phyloP scores from a whole-genome alignment of 1,139 yeast species.

The Saccharomyces hybrid region DNA sequence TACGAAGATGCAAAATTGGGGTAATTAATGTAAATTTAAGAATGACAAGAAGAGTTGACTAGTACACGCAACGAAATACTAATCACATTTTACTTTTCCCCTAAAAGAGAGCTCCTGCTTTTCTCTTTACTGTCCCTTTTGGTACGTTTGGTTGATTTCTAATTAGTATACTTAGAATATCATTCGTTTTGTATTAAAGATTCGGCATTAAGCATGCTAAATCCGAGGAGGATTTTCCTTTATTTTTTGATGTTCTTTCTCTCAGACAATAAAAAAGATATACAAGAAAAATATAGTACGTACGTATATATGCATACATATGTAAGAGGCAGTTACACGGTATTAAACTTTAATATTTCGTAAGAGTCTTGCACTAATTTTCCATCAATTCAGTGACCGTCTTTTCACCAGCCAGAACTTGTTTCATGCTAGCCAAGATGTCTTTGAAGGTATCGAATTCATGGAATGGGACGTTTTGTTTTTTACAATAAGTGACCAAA shows the following conservation, averaged over 20 bases:
- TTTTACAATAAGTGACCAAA: slow-evolving; percentile 71
- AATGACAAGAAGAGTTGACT: background rate
- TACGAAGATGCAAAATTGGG: background rate
- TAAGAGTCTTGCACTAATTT: slow-evolving; percentile 18
- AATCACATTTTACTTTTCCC: background rate
- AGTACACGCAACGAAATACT: background rate
- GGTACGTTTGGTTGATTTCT: background rate
- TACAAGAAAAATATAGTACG: background rate
- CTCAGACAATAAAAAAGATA: background rate
- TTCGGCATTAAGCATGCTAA: background rate
- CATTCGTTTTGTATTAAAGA: background rate
- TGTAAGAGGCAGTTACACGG: background rate
- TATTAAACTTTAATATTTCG: background rate
- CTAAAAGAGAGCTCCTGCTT: background rate
- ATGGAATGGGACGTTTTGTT: slow-evolving; percentile 75
- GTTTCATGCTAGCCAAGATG: slow-evolving; percentile 51
- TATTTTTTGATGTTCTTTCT: background rate
- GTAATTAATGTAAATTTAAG: background rate
- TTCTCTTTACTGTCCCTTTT: background rate
- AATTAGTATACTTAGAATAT: background rate
- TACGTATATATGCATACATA: background rate
- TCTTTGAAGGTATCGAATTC: slow-evolving; percentile 73
- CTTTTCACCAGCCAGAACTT: slow-evolving; percentile 40
- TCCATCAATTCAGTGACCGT: slow-evolving; percentile 38
- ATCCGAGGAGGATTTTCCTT: background rate